Base-by-base conservation (phyloP, 345 rosid genomes). In the Eucalyptus grandis region DNA sequence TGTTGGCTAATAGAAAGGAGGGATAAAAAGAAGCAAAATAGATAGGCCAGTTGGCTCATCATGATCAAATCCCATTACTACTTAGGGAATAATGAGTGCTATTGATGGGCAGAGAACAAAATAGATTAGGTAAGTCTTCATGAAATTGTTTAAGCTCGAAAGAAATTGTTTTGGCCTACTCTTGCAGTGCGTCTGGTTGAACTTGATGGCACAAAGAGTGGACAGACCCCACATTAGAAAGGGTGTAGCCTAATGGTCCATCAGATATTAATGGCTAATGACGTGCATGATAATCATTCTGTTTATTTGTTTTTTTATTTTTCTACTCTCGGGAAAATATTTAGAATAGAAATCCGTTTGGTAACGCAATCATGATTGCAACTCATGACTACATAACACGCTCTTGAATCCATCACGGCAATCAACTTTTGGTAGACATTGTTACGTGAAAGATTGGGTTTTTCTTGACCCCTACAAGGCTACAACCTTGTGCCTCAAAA, bases 301-400 rank as follows among this genome's bases (percentile, higher is more conserved):
- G 1, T 56, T 22, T 56, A 22, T 56, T 27, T 56, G 0, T 24
- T 22, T 2, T 4, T 10, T 56, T 10, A 24, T 56, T 56, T 56
- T 56, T 56, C 13, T 9, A 10, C 12, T 24, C 6, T 56, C 1
- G 3, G 6, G 30, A 56, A 56, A 0, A 24, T 56, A 1, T 5
- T 24, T 56, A 6, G 14, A 56, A 24, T 5, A 24, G 0, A 56
- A 56, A 56, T 24, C 0, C 1, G 2, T 51, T 51, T 51, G 30
- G 6, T 56, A 10, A 1, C 14, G 6, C 14, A 56, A 56, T 56
- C 30, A 24, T 56, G 3, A 24, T 8, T 37, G 82, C 82, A 51
- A 51, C 54, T 51, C 54, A 51, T 51, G 54, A 51, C 54, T 51
- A 16, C 54, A 51, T 51, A 51, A 51, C 54, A 51, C 54, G 8